Conservation (phyloP, 208 protist genomes). For the Acanthamoeba quina region DNA sequence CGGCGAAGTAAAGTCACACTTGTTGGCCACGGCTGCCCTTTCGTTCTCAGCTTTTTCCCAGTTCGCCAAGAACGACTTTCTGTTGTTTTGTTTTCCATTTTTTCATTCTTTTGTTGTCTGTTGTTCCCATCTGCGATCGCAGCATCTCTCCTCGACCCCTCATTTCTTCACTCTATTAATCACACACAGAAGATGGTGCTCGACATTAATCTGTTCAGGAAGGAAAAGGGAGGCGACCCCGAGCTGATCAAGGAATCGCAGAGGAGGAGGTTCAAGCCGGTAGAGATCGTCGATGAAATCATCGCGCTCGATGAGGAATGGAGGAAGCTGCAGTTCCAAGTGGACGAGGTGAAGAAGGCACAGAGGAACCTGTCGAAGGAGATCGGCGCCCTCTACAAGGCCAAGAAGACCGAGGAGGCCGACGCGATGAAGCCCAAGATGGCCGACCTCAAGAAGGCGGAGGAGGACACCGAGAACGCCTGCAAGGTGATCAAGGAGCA, state of each 20-base stretch:
- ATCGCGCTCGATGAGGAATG: slow-evolving; percentile 92
- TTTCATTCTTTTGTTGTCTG: background rate
- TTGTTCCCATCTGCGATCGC: background rate
- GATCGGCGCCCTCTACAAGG: slow-evolving; percentile 94
- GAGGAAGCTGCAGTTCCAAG: slow-evolving; percentile 59
- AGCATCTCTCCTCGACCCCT: background rate
- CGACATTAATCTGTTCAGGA: slow-evolving; percentile 97
- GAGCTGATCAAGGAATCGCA: slow-evolving; percentile 96
- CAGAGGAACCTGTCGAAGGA: slow-evolving; percentile 90
- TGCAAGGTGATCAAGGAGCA: slow-evolving; percentile 26
- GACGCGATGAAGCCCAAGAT: slow-evolving; percentile 34
- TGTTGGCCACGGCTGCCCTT: background rate
- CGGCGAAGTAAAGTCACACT: background rate
- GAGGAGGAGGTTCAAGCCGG: slow-evolving; percentile 94
- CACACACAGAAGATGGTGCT: slow-evolving; percentile 84
- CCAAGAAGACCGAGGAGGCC: slow-evolving; percentile 81
- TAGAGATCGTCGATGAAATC: slow-evolving; percentile 94
- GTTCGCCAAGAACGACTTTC: background rate
- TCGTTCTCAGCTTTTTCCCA: slow-evolving; percentile 21
- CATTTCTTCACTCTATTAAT: background rate
- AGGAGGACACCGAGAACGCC: slow-evolving; percentile 82
- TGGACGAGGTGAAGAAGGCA: slow-evolving; percentile 92
- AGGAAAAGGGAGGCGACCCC: slow-evolving; percentile 94
- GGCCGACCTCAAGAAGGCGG: background rate
- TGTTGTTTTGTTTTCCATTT: background rate